These are phyloP conservation scores for Mortierella sp. DNA, from an alignment of 371 early-diverging fungal species.

Conservation along the genomic window DNA sequence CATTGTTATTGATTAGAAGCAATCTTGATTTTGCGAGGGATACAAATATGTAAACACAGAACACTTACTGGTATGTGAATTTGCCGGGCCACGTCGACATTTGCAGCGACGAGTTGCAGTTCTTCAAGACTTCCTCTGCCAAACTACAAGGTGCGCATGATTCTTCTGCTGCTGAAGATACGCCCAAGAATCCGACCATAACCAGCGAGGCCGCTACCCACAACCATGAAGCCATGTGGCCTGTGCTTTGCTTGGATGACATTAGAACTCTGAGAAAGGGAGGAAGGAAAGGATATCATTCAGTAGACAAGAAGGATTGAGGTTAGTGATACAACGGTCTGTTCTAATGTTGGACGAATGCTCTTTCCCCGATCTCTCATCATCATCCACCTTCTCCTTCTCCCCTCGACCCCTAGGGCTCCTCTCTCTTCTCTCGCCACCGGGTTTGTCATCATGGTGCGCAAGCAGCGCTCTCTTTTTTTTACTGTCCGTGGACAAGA, in stretches of 20 bases:
- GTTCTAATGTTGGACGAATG: no score
- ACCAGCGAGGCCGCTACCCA: conserved; percentile 6
- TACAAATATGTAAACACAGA: no score
- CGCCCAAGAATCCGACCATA: background rate
- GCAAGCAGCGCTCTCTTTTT: no score
- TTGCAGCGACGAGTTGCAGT: conserved; percentile 18
- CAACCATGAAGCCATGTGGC: background rate
- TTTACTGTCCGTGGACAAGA: no score
- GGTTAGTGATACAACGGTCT: no score
- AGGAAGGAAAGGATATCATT: background rate
- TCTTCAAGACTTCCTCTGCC: conserved; percentile 14
- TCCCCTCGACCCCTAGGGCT: no score
- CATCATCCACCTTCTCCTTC: no score
- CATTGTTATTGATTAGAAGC: no score
- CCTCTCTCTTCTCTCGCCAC: no score
- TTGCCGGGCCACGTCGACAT: conserved; percentile 30
- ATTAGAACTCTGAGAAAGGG: conserved; percentile 1
- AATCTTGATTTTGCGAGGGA: no score
- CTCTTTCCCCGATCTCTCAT: no score
- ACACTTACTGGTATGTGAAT: conserved; percentile 25
- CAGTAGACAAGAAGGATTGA: background rate
- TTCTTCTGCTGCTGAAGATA: conserved; percentile 16
- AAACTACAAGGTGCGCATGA: conserved; percentile 22
- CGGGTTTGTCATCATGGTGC: no score
- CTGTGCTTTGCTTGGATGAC: conserved; percentile 1